These are phyloP conservation scores for Telfairia occidentalis DNA, from an alignment of 331 rosid genomes.

Conservation along the genomic window DNA sequence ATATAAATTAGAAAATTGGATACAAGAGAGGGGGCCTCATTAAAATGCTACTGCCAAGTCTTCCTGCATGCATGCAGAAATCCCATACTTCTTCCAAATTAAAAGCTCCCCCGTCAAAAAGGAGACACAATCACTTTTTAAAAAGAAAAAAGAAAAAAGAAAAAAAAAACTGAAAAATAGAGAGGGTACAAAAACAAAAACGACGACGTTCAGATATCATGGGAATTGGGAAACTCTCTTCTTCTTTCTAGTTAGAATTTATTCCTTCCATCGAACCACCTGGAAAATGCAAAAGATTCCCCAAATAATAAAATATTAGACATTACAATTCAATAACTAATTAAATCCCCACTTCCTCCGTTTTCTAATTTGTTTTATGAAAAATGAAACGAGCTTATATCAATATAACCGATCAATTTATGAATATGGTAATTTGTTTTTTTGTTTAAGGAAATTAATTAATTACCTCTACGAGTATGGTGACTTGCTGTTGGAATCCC, in stretches of 20 bases:
- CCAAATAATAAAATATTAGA: background rate
- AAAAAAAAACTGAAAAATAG: background rate
- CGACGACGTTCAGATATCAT: conserved; percentile 7
- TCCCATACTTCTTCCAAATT: background rate
- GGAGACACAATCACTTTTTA: conserved; percentile 3
- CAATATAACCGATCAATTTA: background rate
- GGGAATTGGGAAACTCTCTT: background rate
- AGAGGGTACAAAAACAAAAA: background rate
- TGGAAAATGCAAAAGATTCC: background rate
- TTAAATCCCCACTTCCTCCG: background rate
- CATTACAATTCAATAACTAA: background rate
- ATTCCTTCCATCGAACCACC: conserved; percentile 4
- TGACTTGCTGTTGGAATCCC: conserved; percentile 52
- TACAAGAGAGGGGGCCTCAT: conserved; percentile 1
- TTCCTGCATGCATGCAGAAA: conserved; percentile 11
- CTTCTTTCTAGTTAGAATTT: conserved; percentile 9
- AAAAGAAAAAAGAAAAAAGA: background rate
- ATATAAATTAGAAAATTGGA: conserved; percentile 9
- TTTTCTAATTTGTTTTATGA: too few species aligned
- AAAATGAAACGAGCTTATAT: background rate
- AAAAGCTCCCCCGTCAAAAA: background rate
- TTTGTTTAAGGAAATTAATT: background rate
- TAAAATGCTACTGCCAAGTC: background rate
- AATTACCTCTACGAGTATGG: conserved; percentile 45
- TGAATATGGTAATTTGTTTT: background rate